Evolutionary conservation across 257 asterid species (phyloP).

Genomic region (Paulownia fortunei): DNA sequence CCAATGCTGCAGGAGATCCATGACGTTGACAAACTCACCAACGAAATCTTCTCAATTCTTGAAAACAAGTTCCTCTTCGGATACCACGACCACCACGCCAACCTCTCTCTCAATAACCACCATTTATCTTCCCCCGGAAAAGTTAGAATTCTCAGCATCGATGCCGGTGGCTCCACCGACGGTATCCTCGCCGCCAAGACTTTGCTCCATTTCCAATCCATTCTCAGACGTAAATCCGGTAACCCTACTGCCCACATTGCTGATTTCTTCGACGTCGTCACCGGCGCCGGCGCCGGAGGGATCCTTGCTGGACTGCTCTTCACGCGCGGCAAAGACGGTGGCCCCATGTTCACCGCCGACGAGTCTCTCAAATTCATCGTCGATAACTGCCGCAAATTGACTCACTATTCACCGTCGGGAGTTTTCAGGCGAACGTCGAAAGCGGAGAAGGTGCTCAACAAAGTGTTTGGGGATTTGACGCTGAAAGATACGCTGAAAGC

Average conservation of each 20-base stretch:
- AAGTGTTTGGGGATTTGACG: slow-evolving; percentile 57
- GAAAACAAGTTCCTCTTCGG: slow-evolving; percentile 91
- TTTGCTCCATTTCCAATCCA: slow-evolving; percentile 54
- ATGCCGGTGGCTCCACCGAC: slow-evolving; percentile 68
- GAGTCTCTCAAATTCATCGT: slow-evolving; percentile 53
- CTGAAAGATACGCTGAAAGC: slow-evolving; percentile 68
- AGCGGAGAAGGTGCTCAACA: slow-evolving; percentile 40
- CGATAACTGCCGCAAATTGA: slow-evolving; percentile 38
- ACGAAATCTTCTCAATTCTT: slow-evolving; percentile 80
- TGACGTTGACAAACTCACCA: slow-evolving; percentile 47
- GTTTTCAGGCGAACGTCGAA: too few relatives aligned
- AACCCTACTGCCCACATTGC: slow-evolving; percentile 57
- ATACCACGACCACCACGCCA: neutral
- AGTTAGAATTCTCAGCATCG: slow-evolving; percentile 76
- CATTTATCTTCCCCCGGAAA: slow-evolving; percentile 41
- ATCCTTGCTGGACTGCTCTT: slow-evolving; percentile 68
- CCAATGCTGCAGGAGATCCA: too few relatives aligned
- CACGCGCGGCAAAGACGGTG: slow-evolving; percentile 55
- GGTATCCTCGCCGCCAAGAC: slow-evolving; percentile 72
- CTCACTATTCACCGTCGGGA: slow-evolving; percentile 25
- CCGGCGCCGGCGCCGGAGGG: slow-evolving; percentile 82
- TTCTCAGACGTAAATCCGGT: slow-evolving; percentile 56
- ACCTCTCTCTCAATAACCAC: too few relatives aligned
- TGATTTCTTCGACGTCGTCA: slow-evolving; percentile 76
- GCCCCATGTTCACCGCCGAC: slow-evolving; percentile 60